Base-by-base conservation (phyloP, 1,284 basidiomycete species). In the Rhodotorula sp. region DNA sequence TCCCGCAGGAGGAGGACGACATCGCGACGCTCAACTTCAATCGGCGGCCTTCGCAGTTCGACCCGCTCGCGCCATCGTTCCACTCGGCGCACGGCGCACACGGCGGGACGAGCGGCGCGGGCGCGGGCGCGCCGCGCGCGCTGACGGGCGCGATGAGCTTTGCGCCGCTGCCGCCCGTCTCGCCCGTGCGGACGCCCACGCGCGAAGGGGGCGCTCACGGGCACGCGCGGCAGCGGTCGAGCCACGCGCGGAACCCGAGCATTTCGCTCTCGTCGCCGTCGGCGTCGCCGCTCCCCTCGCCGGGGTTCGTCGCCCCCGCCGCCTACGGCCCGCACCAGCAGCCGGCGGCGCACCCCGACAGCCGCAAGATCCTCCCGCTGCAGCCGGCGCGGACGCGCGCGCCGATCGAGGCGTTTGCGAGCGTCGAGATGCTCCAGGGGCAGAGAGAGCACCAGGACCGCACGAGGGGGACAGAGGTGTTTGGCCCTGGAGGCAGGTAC, bases 401-500 rank as follows among this genome's bases (percentile, higher is more conserved):
- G 7, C 74, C 74, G n/a, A 60, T 76, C 32, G 74, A 76, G 36
- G 66, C 71, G 39, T 76, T 76, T 32, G 74, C 69, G 39, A 71
- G 69, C n/a, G 66, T 74, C 34, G 74, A 76, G 61, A 76, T 76
- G 74, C 34, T 76, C 21, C 69, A 76, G 51, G 74, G 74, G 0
- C 68, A 70, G 62, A n/a, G 67, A 17, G 46, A 70, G 51, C 59
- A 63, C n/a, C 36, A 46, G 29, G 72, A 76, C 39, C 61, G 67
- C 36, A 67, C 36, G 12, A 34, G 72, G 22, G 72, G 74, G 12
- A 66, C 53, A 7, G 74, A 71, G 50, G 74, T 74, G 9, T 76
- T 69, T 37, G 69, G 67, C 4, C 66, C 66, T 6, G 64, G 54
- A 0, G 69, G 71, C 2, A 57, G 39, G 34, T 76, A 74, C 54